phyloP scores from a whole-genome alignment of 1,284 basidiomycete genomes.

The Apiotrichum mycotoxinovorans region DNA sequence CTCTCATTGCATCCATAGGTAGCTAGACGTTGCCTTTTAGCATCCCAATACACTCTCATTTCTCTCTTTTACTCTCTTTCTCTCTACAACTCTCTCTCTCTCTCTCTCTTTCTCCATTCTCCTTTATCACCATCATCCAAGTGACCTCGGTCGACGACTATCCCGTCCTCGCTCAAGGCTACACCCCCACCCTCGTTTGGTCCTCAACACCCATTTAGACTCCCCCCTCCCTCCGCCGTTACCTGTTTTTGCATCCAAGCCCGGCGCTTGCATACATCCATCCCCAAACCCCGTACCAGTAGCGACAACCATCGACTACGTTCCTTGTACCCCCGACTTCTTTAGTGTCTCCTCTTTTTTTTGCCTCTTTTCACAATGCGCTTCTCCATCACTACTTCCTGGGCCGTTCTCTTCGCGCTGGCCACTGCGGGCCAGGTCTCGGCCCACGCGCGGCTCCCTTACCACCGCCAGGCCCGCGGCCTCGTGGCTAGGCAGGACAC shows the following conservation, averaged over 20 bases:
- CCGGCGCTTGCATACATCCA: background rate
- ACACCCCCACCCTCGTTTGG: constrained; percentile 13
- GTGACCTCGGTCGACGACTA: background rate
- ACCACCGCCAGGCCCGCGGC: constrained; percentile 5
- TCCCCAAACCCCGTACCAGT: background rate
- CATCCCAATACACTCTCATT: background rate
- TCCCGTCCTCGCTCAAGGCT: background rate
- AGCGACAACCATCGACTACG: background rate
- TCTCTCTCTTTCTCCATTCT: constrained; percentile 1
- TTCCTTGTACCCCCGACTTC: too few relatives aligned
- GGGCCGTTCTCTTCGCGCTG: constrained; percentile 16
- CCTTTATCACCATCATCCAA: background rate
- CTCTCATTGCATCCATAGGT: background rate
- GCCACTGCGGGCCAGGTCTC: constrained; percentile 18
- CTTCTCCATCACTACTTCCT: constrained; percentile 11
- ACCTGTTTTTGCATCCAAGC: background rate
- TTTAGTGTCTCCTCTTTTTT: background rate
- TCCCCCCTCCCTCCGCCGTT: background rate
- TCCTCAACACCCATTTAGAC: background rate
- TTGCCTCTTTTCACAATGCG: constrained; percentile 9
- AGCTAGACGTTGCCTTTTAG: background rate
- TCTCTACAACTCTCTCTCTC: background rate
- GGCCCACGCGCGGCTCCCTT: constrained; percentile 11
- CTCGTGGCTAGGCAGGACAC: background rate
- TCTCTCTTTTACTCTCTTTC: background rate